Base-by-base conservation (phyloP, 768 basidiomycete species). In the Bullera alba region DNA sequence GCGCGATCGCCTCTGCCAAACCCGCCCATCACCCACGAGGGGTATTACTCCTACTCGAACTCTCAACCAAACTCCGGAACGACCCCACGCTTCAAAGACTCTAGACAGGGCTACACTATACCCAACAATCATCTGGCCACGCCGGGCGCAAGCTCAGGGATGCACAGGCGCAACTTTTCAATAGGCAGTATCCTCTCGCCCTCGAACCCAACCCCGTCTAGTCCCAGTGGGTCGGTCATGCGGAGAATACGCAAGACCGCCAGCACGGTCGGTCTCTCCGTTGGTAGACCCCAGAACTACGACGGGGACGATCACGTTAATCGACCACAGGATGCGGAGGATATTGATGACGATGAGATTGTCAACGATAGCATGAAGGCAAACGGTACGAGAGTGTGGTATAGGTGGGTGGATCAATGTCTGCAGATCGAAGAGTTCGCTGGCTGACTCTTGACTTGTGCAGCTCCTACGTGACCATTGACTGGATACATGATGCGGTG, bases 401-500 rank as follows among this genome's bases (percentile, higher is more conserved):
- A 72, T 48, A 65, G 60, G 61, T 65, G 53, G 54, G 57, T 66
- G 41, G n/a, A 42, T 45, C 36, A 36, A 43, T 32, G 54, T 51
- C 22, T 51, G 50, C n/a, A n/a, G n/a, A n/a, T n/a, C n/a, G n/a
- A n/a, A n/a, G n/a, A n/a, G n/a, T 54, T 8, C 19, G 28, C 17
- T 34, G 12, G 7, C 7, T 22, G 23, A 14, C 49, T 19, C 45
- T 21, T 37, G n/a, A 19, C 39, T 21, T 28, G 19, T 7, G 22
- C 47, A 69, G 65, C 46, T 59, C 86, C 2, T 93, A 83, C 75
- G 83, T 87, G 0, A 89, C 86, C 17, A 85, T 93, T 50, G 91
- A 96, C 72, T 96, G 92, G 93, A 76, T 96, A 47, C 93, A 96
- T 63, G 93, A 96, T 75, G 80, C 87, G 34, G 74, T 76, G 56